Conservation (phyloP, 257 asterid genomes). For the Solanum neorickii region DNA sequence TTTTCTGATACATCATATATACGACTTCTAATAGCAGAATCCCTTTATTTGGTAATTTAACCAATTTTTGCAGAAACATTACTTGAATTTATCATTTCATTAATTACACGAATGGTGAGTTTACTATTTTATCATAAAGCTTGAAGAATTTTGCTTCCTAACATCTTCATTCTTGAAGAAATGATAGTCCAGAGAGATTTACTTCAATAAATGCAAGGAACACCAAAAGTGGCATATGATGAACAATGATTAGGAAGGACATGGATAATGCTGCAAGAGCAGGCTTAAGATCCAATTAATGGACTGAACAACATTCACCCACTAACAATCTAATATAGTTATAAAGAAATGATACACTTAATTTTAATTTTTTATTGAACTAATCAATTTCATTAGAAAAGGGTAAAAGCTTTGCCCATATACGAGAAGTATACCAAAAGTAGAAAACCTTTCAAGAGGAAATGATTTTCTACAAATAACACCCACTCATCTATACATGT, state of each 20-base stretch:
- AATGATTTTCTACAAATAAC: not conserved
- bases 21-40: not conserved
- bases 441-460: not conserved
- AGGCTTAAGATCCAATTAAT: not conserved
- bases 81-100: not conserved
- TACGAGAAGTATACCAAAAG: not conserved
- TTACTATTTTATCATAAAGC: not conserved
- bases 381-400: not conserved
- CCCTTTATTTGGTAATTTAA: not conserved
- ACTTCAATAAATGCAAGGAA: not conserved
- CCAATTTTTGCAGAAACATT: not conserved
- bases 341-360: not conserved
- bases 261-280: not conserved
- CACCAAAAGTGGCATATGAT: not conserved
- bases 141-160: not conserved
- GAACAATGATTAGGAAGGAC: not conserved
- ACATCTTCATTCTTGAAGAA: not conserved
- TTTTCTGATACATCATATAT: not conserved
- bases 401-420: not conserved
- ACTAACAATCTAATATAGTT: not conserved
- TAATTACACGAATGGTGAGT: not conserved
- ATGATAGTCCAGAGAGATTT: not conserved
- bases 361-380: no score
- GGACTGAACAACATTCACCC: not conserved
- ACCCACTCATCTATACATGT: not conserved